Percentiles rank a stretch among this genome's conserved stretches.
Conservation (phyloP, 1,139 yeast species). For the Lodderomyces jiufengensis region DNA sequence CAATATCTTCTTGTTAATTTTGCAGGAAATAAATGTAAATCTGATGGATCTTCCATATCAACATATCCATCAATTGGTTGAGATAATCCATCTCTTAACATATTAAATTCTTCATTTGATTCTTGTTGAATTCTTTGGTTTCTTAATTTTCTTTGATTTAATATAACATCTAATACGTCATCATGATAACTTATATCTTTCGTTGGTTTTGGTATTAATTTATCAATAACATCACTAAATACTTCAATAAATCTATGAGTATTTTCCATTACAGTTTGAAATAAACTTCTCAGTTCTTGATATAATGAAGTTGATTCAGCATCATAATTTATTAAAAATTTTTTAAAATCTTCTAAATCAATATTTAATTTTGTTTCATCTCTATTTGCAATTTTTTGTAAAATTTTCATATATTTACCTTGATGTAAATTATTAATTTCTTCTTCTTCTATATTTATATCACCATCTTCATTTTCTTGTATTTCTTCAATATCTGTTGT, state of each 20-base stretch:
- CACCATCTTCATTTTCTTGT: slow-evolving; percentile 3
- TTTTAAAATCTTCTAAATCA: slow-evolving; percentile 80
- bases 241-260: slow-evolving; percentile 77
- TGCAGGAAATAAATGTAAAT: slow-evolving; percentile 63
- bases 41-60: slow-evolving; percentile 17
- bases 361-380: slow-evolving; percentile 63
- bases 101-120: slow-evolving; percentile 48
- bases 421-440: slow-evolving; percentile 9
- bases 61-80: slow-evolving; percentile 5
- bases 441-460: slow-evolving; percentile 6
- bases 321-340: slow-evolving; percentile 52
- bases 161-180: slow-evolving; percentile 88
- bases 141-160: slow-evolving; percentile 83
- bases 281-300: slow-evolving; percentile 35
- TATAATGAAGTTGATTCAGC: slow-evolving; percentile 13
- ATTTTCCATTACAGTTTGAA: slow-evolving; percentile 63
- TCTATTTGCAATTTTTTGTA: slow-evolving; percentile 83
- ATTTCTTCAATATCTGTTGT: slow-evolving; percentile 18
- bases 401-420: slow-evolving; percentile 64
- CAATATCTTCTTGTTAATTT: slow-evolving; percentile 82
- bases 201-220: slow-evolving; percentile 79
- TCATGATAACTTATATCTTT: slow-evolving; percentile 75
- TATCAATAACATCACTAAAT: slow-evolving; percentile 72
- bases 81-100: slow-evolving; percentile 36
- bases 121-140: slow-evolving; percentile 73